phyloP scores from a whole-genome alignment of 768 basidiomycete species.

The Phlebiopsis flavidoalba region DNA sequence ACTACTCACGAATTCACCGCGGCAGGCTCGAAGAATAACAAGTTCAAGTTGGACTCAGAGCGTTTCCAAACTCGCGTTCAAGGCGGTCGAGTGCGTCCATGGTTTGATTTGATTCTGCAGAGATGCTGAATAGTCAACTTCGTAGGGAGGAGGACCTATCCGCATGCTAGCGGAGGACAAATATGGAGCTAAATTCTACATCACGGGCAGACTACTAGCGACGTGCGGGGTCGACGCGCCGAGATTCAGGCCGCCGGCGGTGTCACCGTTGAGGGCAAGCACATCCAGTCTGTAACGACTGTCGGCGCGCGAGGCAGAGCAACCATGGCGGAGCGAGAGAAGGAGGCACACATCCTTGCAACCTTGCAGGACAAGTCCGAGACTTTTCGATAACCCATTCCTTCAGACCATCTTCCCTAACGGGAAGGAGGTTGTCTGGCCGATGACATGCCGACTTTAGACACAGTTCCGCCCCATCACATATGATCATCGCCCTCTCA shows the following conservation, averaged over 20 bases:
- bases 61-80: slow-evolving; percentile 28
- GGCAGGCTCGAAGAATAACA: slow-evolving; percentile 7
- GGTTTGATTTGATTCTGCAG: not conserved
- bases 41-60: slow-evolving; percentile 18
- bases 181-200: slow-evolving; percentile 19
- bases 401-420: slow-evolving; percentile 30
- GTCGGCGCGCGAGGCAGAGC: slow-evolving; percentile 51
- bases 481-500: slow-evolving; percentile 27
- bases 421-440: slow-evolving; percentile 31
- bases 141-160: not conserved
- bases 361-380: slow-evolving; percentile 30
- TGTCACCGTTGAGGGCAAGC: slow-evolving; percentile 25
- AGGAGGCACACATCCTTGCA: slow-evolving; percentile 24
- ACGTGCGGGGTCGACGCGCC: slow-evolving; percentile 16
- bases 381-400: slow-evolving; percentile 32
- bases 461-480: slow-evolving; percentile 16
- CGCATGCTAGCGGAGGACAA: slow-evolving; percentile 19
- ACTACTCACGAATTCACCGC: slow-evolving; percentile 20
- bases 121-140: not conserved
- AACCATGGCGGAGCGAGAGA: slow-evolving; percentile 53
- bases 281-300: slow-evolving; percentile 35
- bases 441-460: slow-evolving; percentile 24
- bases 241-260: slow-evolving; percentile 16
- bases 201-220: slow-evolving; percentile 21
- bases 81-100: slow-evolving; percentile 9